These are phyloP conservation scores for Hawksworthiomyces lignivorus DNA, from an alignment of 2,329 filamentous ascomycete genomes.

Conservation along the genomic window DNA sequence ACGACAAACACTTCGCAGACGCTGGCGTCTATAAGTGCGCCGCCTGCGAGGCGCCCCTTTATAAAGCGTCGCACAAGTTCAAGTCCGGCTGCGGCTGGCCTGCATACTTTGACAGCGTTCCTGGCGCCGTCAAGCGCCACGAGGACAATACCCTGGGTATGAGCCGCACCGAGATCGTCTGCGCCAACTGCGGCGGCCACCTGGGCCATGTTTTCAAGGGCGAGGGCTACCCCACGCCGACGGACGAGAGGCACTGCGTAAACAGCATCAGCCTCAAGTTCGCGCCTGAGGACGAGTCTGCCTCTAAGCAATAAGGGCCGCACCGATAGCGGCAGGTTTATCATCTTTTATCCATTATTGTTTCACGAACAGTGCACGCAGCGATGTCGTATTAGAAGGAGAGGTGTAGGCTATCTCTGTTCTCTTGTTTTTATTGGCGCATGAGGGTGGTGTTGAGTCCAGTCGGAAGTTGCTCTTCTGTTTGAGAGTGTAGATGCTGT, in stretches of 20 bases:
- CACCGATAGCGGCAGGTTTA: too few relatives aligned
- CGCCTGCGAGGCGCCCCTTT: slow-evolving; percentile 78
- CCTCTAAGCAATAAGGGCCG: not conserved
- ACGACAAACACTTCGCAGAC: slow-evolving; percentile 74
- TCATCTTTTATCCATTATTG: too few relatives aligned
- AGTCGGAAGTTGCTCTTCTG: too few relatives aligned
- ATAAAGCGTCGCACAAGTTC: slow-evolving; percentile 93
- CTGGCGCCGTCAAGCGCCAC: slow-evolving; percentile 78
- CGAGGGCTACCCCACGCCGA: slow-evolving; percentile 75
- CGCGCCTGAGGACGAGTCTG: slow-evolving; percentile 46
- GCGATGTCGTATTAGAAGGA: too few relatives aligned
- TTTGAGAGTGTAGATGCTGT: too few relatives aligned
- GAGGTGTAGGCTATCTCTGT: too few relatives aligned
- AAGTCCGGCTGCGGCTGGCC: slow-evolving; percentile 96
- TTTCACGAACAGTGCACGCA: too few relatives aligned
- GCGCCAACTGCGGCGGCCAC: slow-evolving; percentile 88
- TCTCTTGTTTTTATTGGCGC: too few relatives aligned
- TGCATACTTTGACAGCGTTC: slow-evolving; percentile 92
- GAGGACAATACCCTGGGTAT: slow-evolving; percentile 73
- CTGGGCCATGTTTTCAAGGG: slow-evolving; percentile 89
- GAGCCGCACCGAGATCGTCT: slow-evolving; percentile 86
- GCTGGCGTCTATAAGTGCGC: slow-evolving; percentile 80
- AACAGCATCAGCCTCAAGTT: slow-evolving; percentile 91
- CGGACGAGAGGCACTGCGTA: slow-evolving; percentile 94
- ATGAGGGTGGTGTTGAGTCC: too few relatives aligned